Percentiles rank a stretch among this genome's conserved stretches.
Evolutionary conservation across 768 basidiomycete species (phyloP).

Genomic region (Tulasnella sp.): DNA sequence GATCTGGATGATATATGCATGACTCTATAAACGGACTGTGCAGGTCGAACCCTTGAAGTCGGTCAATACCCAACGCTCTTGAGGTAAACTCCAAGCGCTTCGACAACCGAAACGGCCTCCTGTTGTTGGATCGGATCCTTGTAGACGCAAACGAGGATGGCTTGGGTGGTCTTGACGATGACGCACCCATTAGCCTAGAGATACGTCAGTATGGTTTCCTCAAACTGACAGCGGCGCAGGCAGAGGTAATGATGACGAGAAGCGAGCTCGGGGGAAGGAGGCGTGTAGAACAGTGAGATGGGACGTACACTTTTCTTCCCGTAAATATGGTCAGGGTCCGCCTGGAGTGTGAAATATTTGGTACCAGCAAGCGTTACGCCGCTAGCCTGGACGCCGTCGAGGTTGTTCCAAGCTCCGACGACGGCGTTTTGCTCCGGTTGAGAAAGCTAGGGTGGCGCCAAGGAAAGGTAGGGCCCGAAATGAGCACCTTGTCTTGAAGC

Average conservation of each 20-base stretch:
- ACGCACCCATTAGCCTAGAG: slow-evolving; percentile 65
- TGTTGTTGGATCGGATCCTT: slow-evolving; percentile 56
- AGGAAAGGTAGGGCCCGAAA: neutral
- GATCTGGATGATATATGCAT: neutral
- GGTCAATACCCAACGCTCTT: slow-evolving; percentile 37
- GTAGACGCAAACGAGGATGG: slow-evolving; percentile 81
- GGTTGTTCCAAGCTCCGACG: slow-evolving; percentile 47
- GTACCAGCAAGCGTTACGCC: slow-evolving; percentile 63
- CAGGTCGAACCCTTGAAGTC: neutral
- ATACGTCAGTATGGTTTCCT: neutral
- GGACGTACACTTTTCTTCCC: slow-evolving; percentile 70
- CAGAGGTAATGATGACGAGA: neutral
- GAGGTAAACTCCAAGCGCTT: slow-evolving; percentile 75
- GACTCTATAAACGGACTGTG: neutral
- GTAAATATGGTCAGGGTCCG: slow-evolving; percentile 54
- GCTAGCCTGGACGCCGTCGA: slow-evolving; percentile 44
- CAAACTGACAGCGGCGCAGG: neutral
- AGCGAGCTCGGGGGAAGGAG: neutral
- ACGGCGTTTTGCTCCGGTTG: slow-evolving; percentile 61
- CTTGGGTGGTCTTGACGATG: slow-evolving; percentile 75
- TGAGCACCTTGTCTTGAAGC: neutral
- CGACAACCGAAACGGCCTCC: slow-evolving; percentile 64
- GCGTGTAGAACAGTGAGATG: neutral
- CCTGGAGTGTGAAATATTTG: slow-evolving; percentile 71
- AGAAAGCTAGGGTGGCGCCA: slow-evolving; percentile 48